Conservation (phyloP, 129 eudicot species). For the Dittrichia graveolens region DNA sequence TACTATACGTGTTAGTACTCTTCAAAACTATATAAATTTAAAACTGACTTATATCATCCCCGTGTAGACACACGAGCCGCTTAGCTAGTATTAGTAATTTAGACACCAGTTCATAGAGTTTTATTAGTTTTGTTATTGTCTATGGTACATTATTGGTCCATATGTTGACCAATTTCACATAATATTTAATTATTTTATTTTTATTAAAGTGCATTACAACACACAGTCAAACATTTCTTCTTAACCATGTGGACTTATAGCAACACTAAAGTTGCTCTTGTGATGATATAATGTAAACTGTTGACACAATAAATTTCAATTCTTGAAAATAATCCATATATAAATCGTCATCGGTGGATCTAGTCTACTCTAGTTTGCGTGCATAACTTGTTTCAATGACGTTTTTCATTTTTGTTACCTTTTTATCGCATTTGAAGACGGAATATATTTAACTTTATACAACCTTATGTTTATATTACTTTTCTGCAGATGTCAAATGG, state of each 20-base stretch:
- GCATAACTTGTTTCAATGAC: neutral
- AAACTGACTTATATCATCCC: too few relatives aligned
- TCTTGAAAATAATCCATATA: neutral
- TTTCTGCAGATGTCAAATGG: constrained; percentile 85
- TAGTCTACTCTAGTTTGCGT: too few relatives aligned
- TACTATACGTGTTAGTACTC: too few relatives aligned
- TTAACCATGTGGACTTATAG: too few relatives aligned
- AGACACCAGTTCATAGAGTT: too few relatives aligned
- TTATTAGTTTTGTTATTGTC: neutral
- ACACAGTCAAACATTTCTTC: neutral
- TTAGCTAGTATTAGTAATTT: too few relatives aligned
- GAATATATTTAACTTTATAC: neutral
- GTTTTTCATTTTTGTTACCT: neutral
- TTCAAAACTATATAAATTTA: too few relatives aligned
- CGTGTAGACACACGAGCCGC: too few relatives aligned
- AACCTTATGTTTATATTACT: neutral
- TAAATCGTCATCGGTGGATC: neutral
- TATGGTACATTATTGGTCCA: neutral
- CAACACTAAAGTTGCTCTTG: neutral
- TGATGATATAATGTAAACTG: constrained; percentile 1
- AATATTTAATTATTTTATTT: neutral
- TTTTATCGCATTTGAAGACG: neutral
- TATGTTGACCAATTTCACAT: constrained; percentile 1
- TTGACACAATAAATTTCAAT: neutral
- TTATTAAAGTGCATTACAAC: neutral